Base-by-base conservation (phyloP, 768 basidiomycete species). In the Agaricus sinodeliciosus region DNA sequence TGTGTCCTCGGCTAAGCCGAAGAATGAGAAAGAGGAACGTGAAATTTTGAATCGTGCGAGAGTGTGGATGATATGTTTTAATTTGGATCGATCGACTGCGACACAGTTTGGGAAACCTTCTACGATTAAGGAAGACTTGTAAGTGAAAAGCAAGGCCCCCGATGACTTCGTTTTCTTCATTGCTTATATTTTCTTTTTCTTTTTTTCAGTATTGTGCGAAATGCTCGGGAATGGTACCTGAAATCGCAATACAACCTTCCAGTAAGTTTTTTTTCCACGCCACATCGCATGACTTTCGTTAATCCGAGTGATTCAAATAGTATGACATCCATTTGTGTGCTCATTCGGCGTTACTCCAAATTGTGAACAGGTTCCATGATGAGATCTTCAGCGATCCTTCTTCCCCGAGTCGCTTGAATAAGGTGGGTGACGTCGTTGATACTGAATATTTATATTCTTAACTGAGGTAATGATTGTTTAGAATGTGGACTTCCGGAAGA, bases 21-120 rank as follows among this genome's bases (percentile, higher is more conserved):
- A 80, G 50, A 82, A 78, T 19, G 89, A 92, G 66, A 81, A 75
- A 35, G 81, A 87, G 57, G 87, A 88, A 57, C 76, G 92, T 15
- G 92, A 94, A 69, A 77, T 89, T 31, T 68, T 93, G 60, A 94
- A 96, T 64, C 82, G 87, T 54, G 83, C 81, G 39, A 72, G 93
- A n/a, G 82, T 86, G 26, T 96, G 92, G 92, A 79, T 94, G 75
- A 87, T 88, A 47, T 94, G 90, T 64, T 93, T 86, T 70, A 90
- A 90, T 63, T 65, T 94, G 53, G 93, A 96, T 65, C 80, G 89
- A 15, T 93, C 90, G 25, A 85, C 87, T 2, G 85, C 90, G 2
- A 92, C 87, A 2, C 87, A 93, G 64, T 90, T 92, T 64, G 93
- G 92, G 3, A 93, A 93, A 66, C 90, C 91, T 2, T 85, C 84